Evolutionary conservation across 306 rosid genomes (phyloP), one percentile per base, ranked within the genome.

Genomic region (Albizia julibrissin): DNA sequence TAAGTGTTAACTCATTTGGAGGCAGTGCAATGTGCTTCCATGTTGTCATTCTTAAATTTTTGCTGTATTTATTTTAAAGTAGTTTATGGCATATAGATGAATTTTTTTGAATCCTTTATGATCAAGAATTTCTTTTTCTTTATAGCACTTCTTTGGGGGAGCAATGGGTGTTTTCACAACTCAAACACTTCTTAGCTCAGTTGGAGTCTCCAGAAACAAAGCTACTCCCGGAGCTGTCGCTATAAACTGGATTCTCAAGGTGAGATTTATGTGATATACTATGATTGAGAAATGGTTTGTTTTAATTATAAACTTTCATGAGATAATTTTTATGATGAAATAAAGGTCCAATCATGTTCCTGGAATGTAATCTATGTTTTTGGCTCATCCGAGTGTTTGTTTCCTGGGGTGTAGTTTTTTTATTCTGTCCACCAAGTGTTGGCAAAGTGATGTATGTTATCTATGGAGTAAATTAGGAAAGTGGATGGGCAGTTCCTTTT

Each of bases 91-190:
- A 58, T 72, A 19, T 47, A 10, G 29, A 81, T 13, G 79, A 67
- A 44, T 0, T 11, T 50, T 34, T 19, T 0, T 29, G 31, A 79
- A 71, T 76, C 52, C 77, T 77, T 15, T 67, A 27, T 29, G 31
- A 46, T 37, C 61, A 26, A 37, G 29, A 83, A 26, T 31, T 10
- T 19, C 11, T 64, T 40, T 81, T 39, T 21, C 70, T 77, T 77
- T 79, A 72, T 80, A 94, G 94, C 99, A 93, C 85, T 95, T 95
- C 80, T 95, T 95, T 74, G 99, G 99, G 44, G 99, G 99, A 72
- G 99, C 99, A n/a, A 95, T 95, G 98, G 97, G 99, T 18, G 99
- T 95, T 82, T 95, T 95, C 89, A 95, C 99, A 1, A 95, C 99
- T 34, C 97, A 93, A 83, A 88, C 99, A 10, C 98, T 95, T 71